Evolutionary conservation across 768 basidiomycete genomes (phyloP).

Genomic region (Panaeolus cyanescens): DNA sequence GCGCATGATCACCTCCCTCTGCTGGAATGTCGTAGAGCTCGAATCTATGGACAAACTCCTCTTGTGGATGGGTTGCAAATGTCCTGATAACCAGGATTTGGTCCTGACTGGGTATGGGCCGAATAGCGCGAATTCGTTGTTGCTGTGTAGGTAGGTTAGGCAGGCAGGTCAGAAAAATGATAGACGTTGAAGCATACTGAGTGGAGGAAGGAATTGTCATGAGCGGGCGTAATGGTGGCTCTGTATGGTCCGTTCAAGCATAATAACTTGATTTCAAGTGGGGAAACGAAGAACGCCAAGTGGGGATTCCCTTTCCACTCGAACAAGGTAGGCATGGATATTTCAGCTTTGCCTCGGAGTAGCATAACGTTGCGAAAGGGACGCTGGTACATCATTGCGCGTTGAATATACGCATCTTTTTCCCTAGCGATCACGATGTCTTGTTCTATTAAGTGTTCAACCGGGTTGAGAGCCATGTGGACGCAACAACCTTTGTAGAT

Average conservation of each 20-base stretch:
- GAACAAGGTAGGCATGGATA: constrained; percentile 33
- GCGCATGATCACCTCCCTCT: constrained; percentile 12
- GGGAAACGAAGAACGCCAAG: constrained; percentile 15
- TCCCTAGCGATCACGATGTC: constrained; percentile 9
- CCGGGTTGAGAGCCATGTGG: constrained; percentile 22
- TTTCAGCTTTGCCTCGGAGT: constrained; percentile 21
- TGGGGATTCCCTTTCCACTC: constrained; percentile 16
- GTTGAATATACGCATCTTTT: constrained; percentile 4
- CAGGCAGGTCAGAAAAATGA: background rate
- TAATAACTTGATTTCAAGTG: constrained; percentile 17
- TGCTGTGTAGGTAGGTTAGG: constrained; percentile 27
- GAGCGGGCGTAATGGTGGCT: constrained; percentile 35
- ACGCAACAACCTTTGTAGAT: constrained; percentile 21
- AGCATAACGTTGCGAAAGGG: constrained; percentile 14
- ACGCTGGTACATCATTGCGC: background rate
- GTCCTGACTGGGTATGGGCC: constrained; percentile 51
- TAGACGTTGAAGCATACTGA: background rate
- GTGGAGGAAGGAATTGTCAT: constrained; percentile 19
- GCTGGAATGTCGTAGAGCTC: constrained; percentile 29
- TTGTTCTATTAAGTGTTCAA: constrained; percentile 22
- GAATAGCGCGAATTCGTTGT: constrained; percentile 52
- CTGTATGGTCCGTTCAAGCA: constrained; percentile 10
- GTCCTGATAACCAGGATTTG: constrained; percentile 54
- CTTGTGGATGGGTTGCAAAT: constrained; percentile 16
- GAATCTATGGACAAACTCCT: constrained; percentile 23